Base-by-base conservation (phyloP, 2,329 filamentous ascomycete genomes). In the Madurella mycetomatis region DNA sequence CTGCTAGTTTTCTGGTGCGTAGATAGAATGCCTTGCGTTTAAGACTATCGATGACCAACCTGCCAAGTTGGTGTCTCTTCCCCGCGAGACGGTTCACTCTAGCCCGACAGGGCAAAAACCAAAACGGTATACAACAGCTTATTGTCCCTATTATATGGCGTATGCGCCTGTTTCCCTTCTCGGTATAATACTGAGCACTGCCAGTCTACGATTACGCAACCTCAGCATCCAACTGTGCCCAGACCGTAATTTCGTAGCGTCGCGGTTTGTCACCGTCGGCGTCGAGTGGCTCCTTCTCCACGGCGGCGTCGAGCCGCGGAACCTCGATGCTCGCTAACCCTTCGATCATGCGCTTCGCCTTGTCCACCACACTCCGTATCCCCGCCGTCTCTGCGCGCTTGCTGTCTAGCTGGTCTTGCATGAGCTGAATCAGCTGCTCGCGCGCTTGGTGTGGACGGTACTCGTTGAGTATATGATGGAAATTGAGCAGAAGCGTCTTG, bases 371-470 rank as follows among this genome's bases (percentile, higher is more conserved):
- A 55, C 80, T 80, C 54, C 79, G 78, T 44, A 91, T 83, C 3
- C 80, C 82, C 34, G 83, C 77, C 1, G 91, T 90, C 71, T 96
- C 91, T 51, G 80, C 81, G 61, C 80, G 82, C 52, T 86, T 86
- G 62, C 77, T 79, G 62, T 89, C 84, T 31, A 96, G 73, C 65
- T 92, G 87, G 61, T 88, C 86, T 71, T 96, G 88, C 87, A 96
- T 91, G 76, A 92, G 82, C 61, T 86, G 73, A 32, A 96, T 95
- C 54, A 95, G 76, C 30, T 86, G 91, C 73, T 96, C 92, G 43
- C 92, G 76, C 19, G 92, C 91, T 73, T 97, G 92, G 68, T 96
- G 92, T 9, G 92, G 92, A 32, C 92, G 82, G 72, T 96, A 97
- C 70, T 95, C 86, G 70, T 99, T 99, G 61, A 97, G 84, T 51